A percentile compares a stretch with the other conserved stretches of the same genome.
These are phyloP conservation scores for Hericium rajendrae DNA, from an alignment of 768 basidiomycete genomes.

Conservation along the genomic window DNA sequence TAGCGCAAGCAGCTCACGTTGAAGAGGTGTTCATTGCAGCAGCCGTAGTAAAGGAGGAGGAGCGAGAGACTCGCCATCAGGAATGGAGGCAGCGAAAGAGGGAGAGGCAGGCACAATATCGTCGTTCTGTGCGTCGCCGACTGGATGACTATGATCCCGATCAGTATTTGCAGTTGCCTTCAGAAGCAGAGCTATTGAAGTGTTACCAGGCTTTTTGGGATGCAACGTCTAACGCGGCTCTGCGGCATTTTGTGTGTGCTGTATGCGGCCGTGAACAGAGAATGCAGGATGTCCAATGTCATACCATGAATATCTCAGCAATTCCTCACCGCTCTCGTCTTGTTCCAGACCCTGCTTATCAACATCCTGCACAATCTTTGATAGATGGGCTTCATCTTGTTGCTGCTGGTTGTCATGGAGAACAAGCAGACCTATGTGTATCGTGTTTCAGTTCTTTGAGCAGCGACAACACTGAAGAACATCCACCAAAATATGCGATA, in stretches of 20 bases:
- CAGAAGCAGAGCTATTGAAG: neutral
- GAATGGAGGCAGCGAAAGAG: too few relatives aligned
- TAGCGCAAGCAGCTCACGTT: too few relatives aligned
- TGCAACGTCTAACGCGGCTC: neutral
- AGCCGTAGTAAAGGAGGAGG: too few relatives aligned
- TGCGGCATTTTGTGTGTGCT: neutral
- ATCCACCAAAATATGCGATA: constrained; percentile 7
- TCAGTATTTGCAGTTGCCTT: neutral
- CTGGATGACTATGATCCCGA: too few relatives aligned
- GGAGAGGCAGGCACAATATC: too few relatives aligned
- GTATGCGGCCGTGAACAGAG: neutral
- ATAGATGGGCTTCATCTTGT: neutral
- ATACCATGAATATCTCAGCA: neutral
- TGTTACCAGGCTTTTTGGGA: neutral
- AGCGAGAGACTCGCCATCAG: too few relatives aligned
- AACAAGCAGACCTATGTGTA: neutral
- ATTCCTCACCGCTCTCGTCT: neutral
- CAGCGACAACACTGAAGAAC: neutral
- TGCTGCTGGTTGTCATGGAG: neutral
- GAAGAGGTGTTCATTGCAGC: too few relatives aligned
- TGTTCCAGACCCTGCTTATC: neutral
- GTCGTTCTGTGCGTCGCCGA: too few relatives aligned
- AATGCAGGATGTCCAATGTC: neutral
- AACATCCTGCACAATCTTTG: neutral
- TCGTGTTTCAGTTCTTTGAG: neutral